Evolutionary conservation across 257 asterid genomes (phyloP).

Genomic region (Nicotiana undulata): DNA sequence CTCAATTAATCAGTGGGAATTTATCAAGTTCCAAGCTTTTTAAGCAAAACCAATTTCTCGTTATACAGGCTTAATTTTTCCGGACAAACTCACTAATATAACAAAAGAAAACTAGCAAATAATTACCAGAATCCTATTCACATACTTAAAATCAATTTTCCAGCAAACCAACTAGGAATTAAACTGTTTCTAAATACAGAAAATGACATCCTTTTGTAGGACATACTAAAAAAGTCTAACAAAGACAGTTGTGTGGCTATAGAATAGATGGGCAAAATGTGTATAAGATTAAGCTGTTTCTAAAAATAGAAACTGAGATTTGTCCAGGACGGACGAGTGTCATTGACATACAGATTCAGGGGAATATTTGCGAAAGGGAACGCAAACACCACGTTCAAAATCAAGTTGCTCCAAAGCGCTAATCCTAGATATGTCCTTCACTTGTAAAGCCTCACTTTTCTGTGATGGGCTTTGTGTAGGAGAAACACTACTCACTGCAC

Average conservation of each 20-base stretch:
- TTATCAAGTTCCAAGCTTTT: not conserved
- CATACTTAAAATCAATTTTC: not conserved
- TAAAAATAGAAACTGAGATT: too few relatives aligned
- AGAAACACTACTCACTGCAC: constrained; percentile 8
- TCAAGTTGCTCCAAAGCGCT: constrained; percentile 86
- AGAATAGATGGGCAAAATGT: too few relatives aligned
- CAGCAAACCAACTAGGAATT: not conserved
- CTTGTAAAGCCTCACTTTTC: not conserved
- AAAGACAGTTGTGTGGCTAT: too few relatives aligned
- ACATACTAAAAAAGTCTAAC: too few relatives aligned
- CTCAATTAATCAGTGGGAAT: not conserved
- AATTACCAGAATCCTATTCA: not conserved
- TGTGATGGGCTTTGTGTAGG: not conserved
- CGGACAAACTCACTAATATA: not conserved
- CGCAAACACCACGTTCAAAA: constrained; percentile 82
- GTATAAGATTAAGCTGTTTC: too few relatives aligned
- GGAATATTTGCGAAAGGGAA: constrained; percentile 82
- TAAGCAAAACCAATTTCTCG: not conserved
- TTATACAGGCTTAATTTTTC: not conserved
- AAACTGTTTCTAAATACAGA: too few relatives aligned
- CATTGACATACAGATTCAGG: constrained; percentile 53
- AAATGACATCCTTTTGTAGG: too few relatives aligned
- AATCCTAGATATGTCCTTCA: constrained; percentile 7
- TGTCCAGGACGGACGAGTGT: too few relatives aligned
- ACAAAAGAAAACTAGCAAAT: not conserved